Percentiles rank a stretch among this genome's conserved stretches.
Evolutionary conservation across 106 monocot species (phyloP).

Genomic region (Allium sativum): DNA sequence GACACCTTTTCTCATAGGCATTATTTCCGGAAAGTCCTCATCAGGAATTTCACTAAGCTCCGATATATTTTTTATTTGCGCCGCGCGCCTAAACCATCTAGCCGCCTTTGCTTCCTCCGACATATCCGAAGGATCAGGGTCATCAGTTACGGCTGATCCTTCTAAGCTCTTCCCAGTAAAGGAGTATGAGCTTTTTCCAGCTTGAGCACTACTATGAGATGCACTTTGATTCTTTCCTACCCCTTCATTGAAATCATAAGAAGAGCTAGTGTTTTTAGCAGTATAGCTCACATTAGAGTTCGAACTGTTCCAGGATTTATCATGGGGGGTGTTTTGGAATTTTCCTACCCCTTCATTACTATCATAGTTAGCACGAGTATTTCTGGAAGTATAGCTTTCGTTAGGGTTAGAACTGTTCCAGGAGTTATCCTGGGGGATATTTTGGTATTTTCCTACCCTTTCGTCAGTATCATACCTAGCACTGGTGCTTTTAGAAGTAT

Average conservation of each 20-base stretch:
- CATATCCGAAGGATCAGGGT: slow-evolving; percentile 87
- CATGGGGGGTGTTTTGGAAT: no score
- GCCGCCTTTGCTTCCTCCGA: slow-evolving; percentile 98
- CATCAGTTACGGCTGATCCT: slow-evolving; percentile 70
- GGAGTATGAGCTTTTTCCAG: slow-evolving; percentile 9
- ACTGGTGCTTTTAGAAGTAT: no score
- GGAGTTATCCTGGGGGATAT: no score
- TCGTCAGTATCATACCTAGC: no score
- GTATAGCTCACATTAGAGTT: background rate
- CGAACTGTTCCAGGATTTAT: no score
- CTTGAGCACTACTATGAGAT: slow-evolving; percentile 9
- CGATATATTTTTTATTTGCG: slow-evolving; percentile 94
- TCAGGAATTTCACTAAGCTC: slow-evolving; percentile 90
- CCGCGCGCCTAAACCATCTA: slow-evolving; percentile 90
- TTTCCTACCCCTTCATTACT: no score
- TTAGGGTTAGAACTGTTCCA: no score
- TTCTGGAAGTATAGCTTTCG: no score
- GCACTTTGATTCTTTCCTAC: slow-evolving; percentile 1
- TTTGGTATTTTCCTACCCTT: no score
- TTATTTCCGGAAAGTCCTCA: slow-evolving; percentile 94
- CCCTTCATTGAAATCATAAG: slow-evolving; percentile 4
- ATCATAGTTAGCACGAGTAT: no score
- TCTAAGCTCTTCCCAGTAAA: slow-evolving; percentile 73
- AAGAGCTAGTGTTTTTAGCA: background rate
- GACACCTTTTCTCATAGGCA: slow-evolving; percentile 98